Base-by-base conservation (phyloP, 2,329 filamentous ascomycete genomes). In the Pseudocercospora macadamiae region DNA sequence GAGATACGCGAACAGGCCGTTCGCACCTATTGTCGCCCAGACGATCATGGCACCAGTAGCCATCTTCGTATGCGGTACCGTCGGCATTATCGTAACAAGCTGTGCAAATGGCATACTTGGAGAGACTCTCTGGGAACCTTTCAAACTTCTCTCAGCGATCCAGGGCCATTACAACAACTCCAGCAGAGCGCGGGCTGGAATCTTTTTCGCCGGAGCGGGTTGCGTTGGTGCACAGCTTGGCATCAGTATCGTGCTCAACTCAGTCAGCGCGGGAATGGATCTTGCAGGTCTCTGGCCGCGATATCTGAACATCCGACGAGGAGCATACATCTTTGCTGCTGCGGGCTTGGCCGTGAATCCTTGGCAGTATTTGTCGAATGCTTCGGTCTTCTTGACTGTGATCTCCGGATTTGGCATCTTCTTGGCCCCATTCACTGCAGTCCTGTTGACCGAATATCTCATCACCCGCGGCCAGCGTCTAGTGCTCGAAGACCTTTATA, bases 151-250 rank as follows among this genome's bases (percentile, higher is more conserved):
- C 10, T 51, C 48, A 14, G 28, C 18, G 21, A 51, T 51, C 10
- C 48, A 51, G 21, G 48, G 48, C 18, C 48, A 51, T 25, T 51
- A 51, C 48, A 36, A 51, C 21, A 51, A 51, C 19, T 51, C 48
- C n/a, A 36, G 28, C n/a, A 34, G 48, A 9, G 48, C 48, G 9
- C 28, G 48, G 21, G 48, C 48, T 6, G 48, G 26, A 23, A 28
- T 51, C 6, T 51, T 51, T 25, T 51, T 51, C 16, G 48, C 48
- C 2, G 48, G 48, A n/a, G 48, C 48, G 9, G 48, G 48, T 14
- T 51, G 48, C 21, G 48, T 51, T 4, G 48, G 48, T 18, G 48
- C 48, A 21, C 48, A 51, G 30, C 30, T 51, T n/a, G 48, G 48
- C 28, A 51, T 51, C 2, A 34, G 28, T 34, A 51, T 51, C 18